Conservation (phyloP, 257 asterid genomes). For the Solanum pimpinellifolium region DNA sequence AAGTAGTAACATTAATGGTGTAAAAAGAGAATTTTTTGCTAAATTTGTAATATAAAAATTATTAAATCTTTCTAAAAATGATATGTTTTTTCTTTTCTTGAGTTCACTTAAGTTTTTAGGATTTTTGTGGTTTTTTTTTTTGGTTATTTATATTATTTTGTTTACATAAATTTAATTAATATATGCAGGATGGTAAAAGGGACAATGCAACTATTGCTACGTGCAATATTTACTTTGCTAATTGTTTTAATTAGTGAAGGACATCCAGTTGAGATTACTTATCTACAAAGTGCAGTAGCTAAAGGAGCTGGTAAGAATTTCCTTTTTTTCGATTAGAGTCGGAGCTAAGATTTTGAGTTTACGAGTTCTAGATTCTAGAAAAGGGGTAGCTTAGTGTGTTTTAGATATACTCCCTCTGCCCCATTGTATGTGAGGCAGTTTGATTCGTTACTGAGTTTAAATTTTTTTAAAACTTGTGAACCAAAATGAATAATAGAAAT, state of each 20-base stretch:
- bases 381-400: neutral
- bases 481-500: too few species aligned
- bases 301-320: slow-evolving; percentile 28
- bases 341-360: neutral
- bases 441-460: too few species aligned
- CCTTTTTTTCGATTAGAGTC: neutral
- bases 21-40: neutral
- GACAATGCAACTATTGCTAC: slow-evolving; percentile 5
- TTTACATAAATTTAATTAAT: neutral
- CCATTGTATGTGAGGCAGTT: too few species aligned
- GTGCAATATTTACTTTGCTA: slow-evolving; percentile 3
- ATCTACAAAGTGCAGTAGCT: slow-evolving; percentile 12
- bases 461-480: too few species aligned
- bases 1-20: neutral
- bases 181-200: slow-evolving; percentile 3
- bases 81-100: neutral
- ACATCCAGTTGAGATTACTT: slow-evolving; percentile 20
- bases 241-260: slow-evolving; percentile 13
- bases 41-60: neutral
- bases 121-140: neutral
- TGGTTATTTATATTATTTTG: neutral
- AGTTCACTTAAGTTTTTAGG: neutral
- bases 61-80: neutral
- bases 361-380: neutral
- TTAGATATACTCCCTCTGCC: neutral